Conservation (phyloP, 2,329 filamentous ascomycete genomes). For the Thelonectria olida region DNA sequence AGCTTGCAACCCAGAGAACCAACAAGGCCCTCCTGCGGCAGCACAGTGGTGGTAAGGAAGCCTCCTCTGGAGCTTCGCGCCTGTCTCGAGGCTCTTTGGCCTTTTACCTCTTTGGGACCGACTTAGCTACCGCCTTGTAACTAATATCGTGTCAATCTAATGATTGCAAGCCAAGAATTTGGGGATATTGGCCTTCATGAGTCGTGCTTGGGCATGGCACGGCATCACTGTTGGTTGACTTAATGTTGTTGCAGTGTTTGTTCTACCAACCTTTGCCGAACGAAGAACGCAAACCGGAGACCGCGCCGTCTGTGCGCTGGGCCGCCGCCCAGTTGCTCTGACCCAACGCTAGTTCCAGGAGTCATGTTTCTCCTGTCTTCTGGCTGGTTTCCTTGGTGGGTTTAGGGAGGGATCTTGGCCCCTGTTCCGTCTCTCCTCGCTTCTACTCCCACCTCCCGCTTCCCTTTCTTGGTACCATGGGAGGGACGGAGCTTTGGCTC, state of each 20-base stretch:
- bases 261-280: constrained; percentile 7
- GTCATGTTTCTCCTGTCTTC: constrained; percentile 33
- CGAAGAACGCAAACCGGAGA: constrained; percentile 31
- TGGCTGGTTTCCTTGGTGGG: constrained; percentile 34
- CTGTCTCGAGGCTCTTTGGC: constrained; percentile 35
- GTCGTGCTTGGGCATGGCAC: constrained; percentile 18
- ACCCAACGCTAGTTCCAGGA: constrained; percentile 23
- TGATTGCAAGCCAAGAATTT: constrained; percentile 13
- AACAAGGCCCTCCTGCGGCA: constrained; percentile 29
- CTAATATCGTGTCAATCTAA: constrained; percentile 23
- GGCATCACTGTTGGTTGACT: constrained; percentile 15
- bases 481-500: background rate
- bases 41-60: constrained; percentile 10
- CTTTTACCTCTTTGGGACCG: constrained; percentile 29
- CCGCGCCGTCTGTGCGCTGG: constrained; percentile 38
- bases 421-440: background rate
- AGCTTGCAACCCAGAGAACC: constrained; percentile 28
- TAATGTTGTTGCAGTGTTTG: constrained; percentile 14
- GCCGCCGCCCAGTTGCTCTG: constrained; percentile 21
- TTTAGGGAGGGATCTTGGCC: constrained; percentile 13
- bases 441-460: background rate
- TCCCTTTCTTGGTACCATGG: background rate
- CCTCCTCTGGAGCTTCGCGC: constrained; percentile 29
- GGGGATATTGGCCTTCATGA: constrained; percentile 22
- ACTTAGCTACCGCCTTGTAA: constrained; percentile 24